phyloP scores from a whole-genome alignment of 495 filamentous ascomycete species.

The Clavariopsis aquatica region DNA sequence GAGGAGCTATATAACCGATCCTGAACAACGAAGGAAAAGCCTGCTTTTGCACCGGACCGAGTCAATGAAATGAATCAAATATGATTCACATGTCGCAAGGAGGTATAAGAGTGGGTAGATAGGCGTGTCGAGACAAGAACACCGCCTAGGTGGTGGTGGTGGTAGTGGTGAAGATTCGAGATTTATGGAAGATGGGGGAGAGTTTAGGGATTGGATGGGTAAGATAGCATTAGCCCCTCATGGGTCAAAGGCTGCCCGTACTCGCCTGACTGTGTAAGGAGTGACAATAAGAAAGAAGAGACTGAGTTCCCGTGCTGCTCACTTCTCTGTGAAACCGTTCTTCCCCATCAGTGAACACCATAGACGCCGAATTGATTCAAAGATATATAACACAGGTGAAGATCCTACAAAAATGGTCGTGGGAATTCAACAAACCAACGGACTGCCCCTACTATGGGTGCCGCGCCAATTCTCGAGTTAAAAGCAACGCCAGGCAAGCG shows the following conservation, averaged over 20 bases:
- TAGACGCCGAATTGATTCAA: conserved; percentile 18
- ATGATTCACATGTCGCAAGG: neutral
- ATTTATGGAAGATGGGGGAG: neutral
- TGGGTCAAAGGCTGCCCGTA: neutral
- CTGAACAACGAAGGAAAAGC: conserved; percentile 1
- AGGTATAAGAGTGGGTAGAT: conserved; percentile 5
- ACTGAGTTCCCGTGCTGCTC: conserved; percentile 13
- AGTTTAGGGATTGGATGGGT: conserved; percentile 13
- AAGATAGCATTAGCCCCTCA: neutral
- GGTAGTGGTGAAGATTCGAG: no score
- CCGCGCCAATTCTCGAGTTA: conserved; percentile 3
- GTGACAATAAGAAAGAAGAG: conserved; percentile 25
- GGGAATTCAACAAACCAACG: conserved; percentile 5
- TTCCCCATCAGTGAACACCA: conserved; percentile 13
- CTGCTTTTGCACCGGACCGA: conserved; percentile 20
- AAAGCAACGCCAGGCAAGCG: conserved; percentile 7
- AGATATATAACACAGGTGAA: conserved; percentile 33
- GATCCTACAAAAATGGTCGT: conserved; percentile 22
- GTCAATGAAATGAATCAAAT: neutral
- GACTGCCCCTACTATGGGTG: neutral
- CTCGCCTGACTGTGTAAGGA: conserved; percentile 10
- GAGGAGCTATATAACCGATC: conserved; percentile 12
- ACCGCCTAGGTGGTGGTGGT: neutral
- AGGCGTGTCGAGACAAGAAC: neutral
- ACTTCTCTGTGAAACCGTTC: conserved; percentile 6